Evolutionary conservation across 2,329 filamentous ascomycete genomes (phyloP).

Genomic region (Neofusicoccum sp.): DNA sequence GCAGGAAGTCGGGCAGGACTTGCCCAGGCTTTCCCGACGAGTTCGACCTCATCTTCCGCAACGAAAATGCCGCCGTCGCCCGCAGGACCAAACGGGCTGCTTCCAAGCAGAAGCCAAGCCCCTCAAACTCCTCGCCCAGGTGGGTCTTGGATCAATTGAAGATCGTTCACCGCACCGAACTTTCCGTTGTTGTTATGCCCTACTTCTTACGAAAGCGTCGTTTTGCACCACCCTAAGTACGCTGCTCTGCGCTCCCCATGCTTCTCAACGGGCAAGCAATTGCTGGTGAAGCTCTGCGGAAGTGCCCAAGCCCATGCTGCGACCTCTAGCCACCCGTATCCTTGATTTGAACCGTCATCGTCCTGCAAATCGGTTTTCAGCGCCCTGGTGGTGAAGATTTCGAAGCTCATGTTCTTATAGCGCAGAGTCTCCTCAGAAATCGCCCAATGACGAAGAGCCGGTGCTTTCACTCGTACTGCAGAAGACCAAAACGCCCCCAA

Average conservation of each 20-base stretch:
- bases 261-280: no score
- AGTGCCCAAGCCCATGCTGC: no score
- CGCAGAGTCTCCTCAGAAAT: background rate
- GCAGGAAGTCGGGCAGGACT: constrained; percentile 60
- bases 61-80: constrained; percentile 68
- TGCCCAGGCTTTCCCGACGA: constrained; percentile 70
- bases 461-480: background rate
- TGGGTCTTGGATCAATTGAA: background rate
- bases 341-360: no score
- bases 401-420: background rate
- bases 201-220: no score
- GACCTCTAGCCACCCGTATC: no score
- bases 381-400: no score
- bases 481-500: background rate
- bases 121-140: background rate
- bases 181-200: background rate
- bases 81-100: constrained; percentile 50
- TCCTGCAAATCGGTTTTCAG: no score
- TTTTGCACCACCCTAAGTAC: no score
- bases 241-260: no score
- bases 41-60: constrained; percentile 70
- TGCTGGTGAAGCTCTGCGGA: no score
- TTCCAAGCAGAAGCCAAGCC: constrained; percentile 2
- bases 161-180: background rate
- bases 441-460: background rate